phyloP scores from a whole-genome alignment of 305 asterid genomes.

The Ajuga reptans region DNA sequence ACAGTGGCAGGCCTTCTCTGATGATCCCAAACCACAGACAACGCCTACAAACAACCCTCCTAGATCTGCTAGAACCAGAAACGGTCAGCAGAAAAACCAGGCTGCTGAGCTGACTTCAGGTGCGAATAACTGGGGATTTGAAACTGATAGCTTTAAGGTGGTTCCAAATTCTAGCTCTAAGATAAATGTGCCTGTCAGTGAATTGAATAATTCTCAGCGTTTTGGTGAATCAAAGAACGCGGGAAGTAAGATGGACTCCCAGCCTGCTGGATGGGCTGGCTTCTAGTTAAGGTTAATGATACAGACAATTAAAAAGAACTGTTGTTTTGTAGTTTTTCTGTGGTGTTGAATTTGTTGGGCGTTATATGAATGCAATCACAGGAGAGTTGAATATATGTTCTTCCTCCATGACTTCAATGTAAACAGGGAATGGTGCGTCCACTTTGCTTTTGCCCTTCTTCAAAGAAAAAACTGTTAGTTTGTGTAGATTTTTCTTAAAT shows the following conservation, averaged over 20 bases:
- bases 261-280: slow-evolving; percentile 99
- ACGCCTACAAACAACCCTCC: slow-evolving; percentile 31
- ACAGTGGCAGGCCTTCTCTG: slow-evolving; percentile 79
- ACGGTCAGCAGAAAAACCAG: slow-evolving; percentile 42
- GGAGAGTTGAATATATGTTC: slow-evolving; percentile 11
- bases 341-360: slow-evolving; percentile 33
- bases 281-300: slow-evolving; percentile 34
- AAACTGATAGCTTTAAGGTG: slow-evolving; percentile 63
- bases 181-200: slow-evolving; percentile 29
- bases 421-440: not conserved
- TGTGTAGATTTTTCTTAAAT: not conserved
- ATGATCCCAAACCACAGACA: slow-evolving; percentile 39
- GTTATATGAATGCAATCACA: slow-evolving; percentile 8
- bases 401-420: slow-evolving; percentile 10
- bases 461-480: not conserved
- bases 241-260: slow-evolving; percentile 48
- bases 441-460: not conserved
- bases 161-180: slow-evolving; percentile 48
- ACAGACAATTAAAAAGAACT: slow-evolving; percentile 5
- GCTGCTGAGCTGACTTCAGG: slow-evolving; percentile 33
- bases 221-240: slow-evolving; percentile 44
- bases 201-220: slow-evolving; percentile 41
- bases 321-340: slow-evolving; percentile 4
- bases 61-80: slow-evolving; percentile 66
- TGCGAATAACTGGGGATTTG: slow-evolving; percentile 63